A percentile compares a stretch with the other conserved stretches of the same genome.
These are phyloP conservation scores for Vitellaria paradoxa DNA, from an alignment of 179 eudicot genomes.

Conservation along the genomic window DNA sequence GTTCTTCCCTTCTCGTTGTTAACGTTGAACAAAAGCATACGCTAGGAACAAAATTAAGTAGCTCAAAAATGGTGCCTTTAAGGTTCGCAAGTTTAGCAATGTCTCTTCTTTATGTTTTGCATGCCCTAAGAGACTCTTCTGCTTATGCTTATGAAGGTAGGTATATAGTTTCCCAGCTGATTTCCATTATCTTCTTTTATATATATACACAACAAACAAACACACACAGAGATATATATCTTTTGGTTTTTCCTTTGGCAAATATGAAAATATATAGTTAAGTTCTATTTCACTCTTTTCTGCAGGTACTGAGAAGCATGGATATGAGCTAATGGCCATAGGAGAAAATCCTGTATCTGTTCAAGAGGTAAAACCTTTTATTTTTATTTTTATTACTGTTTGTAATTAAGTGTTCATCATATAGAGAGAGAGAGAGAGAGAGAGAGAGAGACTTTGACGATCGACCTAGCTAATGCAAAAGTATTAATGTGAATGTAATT, in stretches of 20 bases:
- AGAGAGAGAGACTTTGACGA: neutral
- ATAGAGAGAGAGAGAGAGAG: no score
- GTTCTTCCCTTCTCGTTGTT: constrained; percentile 26
- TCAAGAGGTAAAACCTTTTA: neutral
- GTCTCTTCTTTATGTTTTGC: constrained; percentile 30
- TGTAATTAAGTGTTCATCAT: neutral
- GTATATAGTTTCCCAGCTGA: neutral
- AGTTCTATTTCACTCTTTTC: neutral
- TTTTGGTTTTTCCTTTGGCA: neutral
- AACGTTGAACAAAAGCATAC: constrained; percentile 10
- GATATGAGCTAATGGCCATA: neutral
- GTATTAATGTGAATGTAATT: neutral
- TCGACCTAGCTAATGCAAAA: neutral
- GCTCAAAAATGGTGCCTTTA: constrained; percentile 28
- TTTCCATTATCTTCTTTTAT: no score
- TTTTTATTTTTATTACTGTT: neutral
- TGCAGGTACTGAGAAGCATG: constrained; percentile 1
- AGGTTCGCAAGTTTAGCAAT: constrained; percentile 41
- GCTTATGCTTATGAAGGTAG: constrained; percentile 47
- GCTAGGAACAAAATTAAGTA: neutral
- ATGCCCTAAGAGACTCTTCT: constrained; percentile 36
- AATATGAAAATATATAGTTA: neutral
- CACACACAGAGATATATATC: neutral
- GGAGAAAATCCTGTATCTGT: neutral
- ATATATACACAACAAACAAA: no score